Percentiles rank a stretch among this genome's conserved stretches.
phyloP scores from a whole-genome alignment of 2,329 filamentous ascomycete species.

The Rutstroemia sp. region DNA sequence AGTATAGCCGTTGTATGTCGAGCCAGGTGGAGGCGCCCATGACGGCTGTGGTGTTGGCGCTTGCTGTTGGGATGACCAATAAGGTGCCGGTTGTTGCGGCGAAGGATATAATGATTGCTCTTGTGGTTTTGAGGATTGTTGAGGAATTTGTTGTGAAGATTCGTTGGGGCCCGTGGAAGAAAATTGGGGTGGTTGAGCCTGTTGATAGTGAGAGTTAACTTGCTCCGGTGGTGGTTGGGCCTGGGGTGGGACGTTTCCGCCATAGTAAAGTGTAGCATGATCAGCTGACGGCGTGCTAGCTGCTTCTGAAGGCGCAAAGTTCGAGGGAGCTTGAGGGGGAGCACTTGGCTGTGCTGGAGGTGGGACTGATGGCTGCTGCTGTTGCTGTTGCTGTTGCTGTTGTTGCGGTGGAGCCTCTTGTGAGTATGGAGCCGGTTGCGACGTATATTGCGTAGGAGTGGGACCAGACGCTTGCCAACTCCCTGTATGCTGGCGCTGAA shows the following conservation, averaged over 20 bases:
- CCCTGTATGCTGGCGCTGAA: conserved; percentile 39
- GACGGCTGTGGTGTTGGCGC: conserved; percentile 35
- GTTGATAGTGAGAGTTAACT: conserved; percentile 28
- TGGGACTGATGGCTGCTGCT: conserved; percentile 20
- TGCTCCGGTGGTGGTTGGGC: conserved; percentile 36
- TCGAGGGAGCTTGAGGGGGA: conserved; percentile 29
- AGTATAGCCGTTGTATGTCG: conserved; percentile 42
- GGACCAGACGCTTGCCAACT: conserved; percentile 39
- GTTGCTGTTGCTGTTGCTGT: conserved; percentile 25
- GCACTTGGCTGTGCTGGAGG: conserved; percentile 27
- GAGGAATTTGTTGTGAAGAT: conserved; percentile 21
- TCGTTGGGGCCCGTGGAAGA: conserved; percentile 20
- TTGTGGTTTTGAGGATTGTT: conserved; percentile 23
- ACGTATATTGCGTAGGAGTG: conserved; percentile 13
- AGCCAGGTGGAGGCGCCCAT: conserved; percentile 23
- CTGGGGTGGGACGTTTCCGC: conserved; percentile 30
- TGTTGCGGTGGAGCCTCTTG: conserved; percentile 20
- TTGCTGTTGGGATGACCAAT: conserved; percentile 42
- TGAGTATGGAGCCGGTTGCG: conserved; percentile 15
- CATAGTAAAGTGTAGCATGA: conserved; percentile 52
- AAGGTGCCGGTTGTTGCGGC: conserved; percentile 34
- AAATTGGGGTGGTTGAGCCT: conserved; percentile 28
- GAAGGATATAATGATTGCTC: conserved; percentile 15
- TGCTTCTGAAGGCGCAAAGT: conserved; percentile 30
- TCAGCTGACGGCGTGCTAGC: conserved; percentile 37